These are phyloP conservation scores for Cyberlindnera euphorbiae DNA, from an alignment of 805 yeast species.

Conservation along the genomic window DNA sequence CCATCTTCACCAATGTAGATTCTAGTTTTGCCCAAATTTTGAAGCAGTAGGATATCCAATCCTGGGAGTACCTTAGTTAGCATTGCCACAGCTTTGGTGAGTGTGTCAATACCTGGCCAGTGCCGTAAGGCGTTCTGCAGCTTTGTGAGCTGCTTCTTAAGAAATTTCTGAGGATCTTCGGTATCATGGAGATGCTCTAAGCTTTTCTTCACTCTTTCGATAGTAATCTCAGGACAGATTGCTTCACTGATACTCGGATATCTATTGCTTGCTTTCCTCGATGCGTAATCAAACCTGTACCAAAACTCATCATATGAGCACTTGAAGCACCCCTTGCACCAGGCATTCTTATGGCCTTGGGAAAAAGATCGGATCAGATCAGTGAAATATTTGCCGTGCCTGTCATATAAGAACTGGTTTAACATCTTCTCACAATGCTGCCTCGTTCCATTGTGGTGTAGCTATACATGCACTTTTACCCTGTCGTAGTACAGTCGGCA, in stretches of 20 bases:
- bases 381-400: conserved; percentile 2
- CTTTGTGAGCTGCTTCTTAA: conserved; percentile 1
- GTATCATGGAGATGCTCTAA: neutral
- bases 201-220: neutral
- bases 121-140: conserved; percentile 5
- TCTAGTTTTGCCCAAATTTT: neutral
- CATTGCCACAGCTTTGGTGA: conserved; percentile 3
- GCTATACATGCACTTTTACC: conserved; percentile 8
- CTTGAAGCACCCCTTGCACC: conserved; percentile 5
- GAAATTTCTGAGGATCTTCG: neutral
- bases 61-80: conserved; percentile 3
- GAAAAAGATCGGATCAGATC: neutral
- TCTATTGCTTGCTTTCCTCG: conserved; percentile 3
- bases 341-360: neutral
- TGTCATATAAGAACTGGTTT: neutral
- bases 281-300: conserved; percentile 3
- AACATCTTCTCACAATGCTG: conserved; percentile 2
- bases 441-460: conserved; percentile 8
- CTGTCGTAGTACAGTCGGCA: conserved; percentile 10
- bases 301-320: conserved; percentile 9
- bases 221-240: conserved; percentile 2
- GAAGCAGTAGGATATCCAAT: conserved; percentile 1
- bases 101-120: conserved; percentile 6
- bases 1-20: conserved; percentile 4
- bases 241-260: conserved; percentile 1